These are phyloP conservation scores for Fraxinus ornus DNA, from an alignment of 305 asterid species.

Conservation along the genomic window DNA sequence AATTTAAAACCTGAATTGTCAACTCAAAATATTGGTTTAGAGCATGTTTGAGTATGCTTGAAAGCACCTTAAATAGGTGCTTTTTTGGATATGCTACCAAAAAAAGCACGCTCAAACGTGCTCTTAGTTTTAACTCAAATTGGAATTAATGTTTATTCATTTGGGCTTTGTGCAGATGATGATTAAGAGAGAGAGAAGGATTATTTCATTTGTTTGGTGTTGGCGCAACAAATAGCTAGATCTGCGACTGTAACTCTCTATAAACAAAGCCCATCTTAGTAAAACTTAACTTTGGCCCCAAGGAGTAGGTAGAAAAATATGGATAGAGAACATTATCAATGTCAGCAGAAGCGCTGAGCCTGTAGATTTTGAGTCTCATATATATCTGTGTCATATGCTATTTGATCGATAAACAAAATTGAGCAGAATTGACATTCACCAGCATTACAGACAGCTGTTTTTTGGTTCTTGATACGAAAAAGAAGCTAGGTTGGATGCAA, in stretches of 20 bases:
- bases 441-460: slow-evolving; percentile 27
- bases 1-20: not conserved
- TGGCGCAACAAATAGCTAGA: not conserved
- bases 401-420: slow-evolving; percentile 15
- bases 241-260: too few species aligned
- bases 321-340: not conserved
- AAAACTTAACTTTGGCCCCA: not conserved
- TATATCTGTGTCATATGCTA: slow-evolving; percentile 25
- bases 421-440: slow-evolving; percentile 8
- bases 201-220: not conserved
- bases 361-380: slow-evolving; percentile 1
- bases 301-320: not conserved
- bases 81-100: not conserved
- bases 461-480: slow-evolving; percentile 14
- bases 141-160: slow-evolving; percentile 4
- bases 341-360: slow-evolving; percentile 13
- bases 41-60: not conserved
- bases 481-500: not conserved
- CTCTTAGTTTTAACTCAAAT: not conserved
- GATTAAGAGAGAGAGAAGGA: slow-evolving; percentile 12
- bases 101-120: not conserved
- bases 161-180: slow-evolving; percentile 24
- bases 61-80: not conserved
- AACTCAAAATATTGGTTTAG: not conserved
- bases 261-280: not conserved